phyloP scores from a whole-genome alignment of 768 basidiomycete species.

The Austroboletus eburneus region DNA sequence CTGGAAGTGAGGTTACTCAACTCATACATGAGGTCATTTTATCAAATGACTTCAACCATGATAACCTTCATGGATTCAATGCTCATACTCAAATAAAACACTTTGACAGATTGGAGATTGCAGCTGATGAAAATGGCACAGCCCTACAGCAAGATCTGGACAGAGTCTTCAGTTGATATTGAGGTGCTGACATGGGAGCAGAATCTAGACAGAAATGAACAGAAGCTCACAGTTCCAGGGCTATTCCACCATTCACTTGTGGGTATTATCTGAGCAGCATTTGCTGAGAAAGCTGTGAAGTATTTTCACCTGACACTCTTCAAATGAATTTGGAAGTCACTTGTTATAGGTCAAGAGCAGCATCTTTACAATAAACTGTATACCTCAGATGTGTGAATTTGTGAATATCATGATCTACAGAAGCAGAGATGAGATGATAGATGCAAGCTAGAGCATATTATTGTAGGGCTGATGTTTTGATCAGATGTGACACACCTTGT shows the following conservation, averaged over 20 bases:
- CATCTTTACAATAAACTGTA: not conserved
- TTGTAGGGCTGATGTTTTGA: not conserved
- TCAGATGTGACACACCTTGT: constrained; percentile 7
- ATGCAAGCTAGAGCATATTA: constrained; percentile 10
- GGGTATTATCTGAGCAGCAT: constrained; percentile 7
- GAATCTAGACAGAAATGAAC: not conserved
- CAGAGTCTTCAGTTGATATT: not conserved
- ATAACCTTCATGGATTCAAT: not conserved
- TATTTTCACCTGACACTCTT: constrained; percentile 23
- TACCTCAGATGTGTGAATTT: not conserved
- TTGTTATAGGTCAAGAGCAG: not conserved
- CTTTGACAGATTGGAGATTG: not conserved
- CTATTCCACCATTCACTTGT: not conserved
- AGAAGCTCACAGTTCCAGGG: not conserved
- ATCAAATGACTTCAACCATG: not conserved
- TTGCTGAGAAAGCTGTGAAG: not conserved
- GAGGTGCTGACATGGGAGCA: not conserved
- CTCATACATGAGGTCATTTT: not conserved
- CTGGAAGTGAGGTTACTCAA: not conserved
- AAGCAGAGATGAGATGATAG: constrained; percentile 5
- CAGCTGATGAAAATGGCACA: too few species aligned
- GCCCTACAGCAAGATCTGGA: not conserved
- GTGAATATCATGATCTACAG: constrained; percentile 10
- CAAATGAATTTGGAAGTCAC: constrained; percentile 6
- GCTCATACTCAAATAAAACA: not conserved